Evolutionary conservation across 768 basidiomycete species (phyloP), one percentile per base, ranked within the genome.

Genomic region (Crassisporium funariophilum): DNA sequence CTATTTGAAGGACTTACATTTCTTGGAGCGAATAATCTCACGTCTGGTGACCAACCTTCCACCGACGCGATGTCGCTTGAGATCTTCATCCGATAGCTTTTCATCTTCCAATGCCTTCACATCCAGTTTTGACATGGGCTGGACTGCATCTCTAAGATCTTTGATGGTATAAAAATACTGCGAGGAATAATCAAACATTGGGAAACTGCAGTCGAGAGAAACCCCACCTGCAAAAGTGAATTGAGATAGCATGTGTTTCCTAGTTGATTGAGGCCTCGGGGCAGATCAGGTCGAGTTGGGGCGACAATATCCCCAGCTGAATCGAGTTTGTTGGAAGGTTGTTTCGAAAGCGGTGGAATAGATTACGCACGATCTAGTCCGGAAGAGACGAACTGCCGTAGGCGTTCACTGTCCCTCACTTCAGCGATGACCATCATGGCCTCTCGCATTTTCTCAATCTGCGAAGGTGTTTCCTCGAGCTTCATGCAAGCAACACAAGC

Each of bases 141-240:
- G 70, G 7, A 95, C 82, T 5, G 88, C 84, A 15, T 86, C 83
- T 23, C 94, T 79, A 20, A 97, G 78, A 25, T 94, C 90, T 60
- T 82, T 88, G 66, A 97, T 92, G n/a, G 93, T 95, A 64, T 93
- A 95, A 63, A 97, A 95, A 64, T 95, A 97, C 87, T 95, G 61
- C n/a, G 19, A 8, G 41, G 39, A 46, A 13, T 23, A 35, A 38
- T 49, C 6, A 45, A 19, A 39, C 17, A 35, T 13, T 36, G 15
- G 31, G 17, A n/a, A 23, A 19, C 16, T 41, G 31, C n/a, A 39
- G 33, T 2, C n/a, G 31, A 24, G 33, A 37, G 11, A 22, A 21
- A 9, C 35, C 27, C 47, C 34, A 53, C 88, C 72, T 84, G 88
- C 13, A 88, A 70, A 45, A 88, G 71, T 27, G 87, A 92, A 60